Conservation (phyloP, 768 basidiomycete species). For the Phanerochaete sordida region DNA sequence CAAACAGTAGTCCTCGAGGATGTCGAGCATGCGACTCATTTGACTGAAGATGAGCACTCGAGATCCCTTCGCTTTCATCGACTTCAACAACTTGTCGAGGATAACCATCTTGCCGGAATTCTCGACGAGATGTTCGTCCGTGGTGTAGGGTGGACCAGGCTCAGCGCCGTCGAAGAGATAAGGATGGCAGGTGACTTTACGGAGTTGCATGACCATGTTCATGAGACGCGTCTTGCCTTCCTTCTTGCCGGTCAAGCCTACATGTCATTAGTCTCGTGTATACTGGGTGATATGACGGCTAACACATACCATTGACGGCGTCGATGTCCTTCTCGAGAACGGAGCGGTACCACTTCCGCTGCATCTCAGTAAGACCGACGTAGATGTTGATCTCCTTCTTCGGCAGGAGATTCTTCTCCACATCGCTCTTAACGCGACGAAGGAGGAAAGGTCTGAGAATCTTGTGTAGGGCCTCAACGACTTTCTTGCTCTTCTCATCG, state of each 20-base stretch:
- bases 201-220: slow-evolving; percentile 99
- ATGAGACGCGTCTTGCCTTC: slow-evolving; percentile 96
- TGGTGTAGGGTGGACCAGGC: slow-evolving; percentile 97
- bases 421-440: slow-evolving; percentile 91
- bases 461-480: slow-evolving; percentile 96
- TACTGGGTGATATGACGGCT: not conserved
- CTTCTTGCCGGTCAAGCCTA: slow-evolving; percentile 92
- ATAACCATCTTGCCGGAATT: slow-evolving; percentile 98
- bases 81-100: slow-evolving; percentile 85
- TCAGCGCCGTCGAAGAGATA: slow-evolving; percentile 97
- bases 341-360: slow-evolving; percentile 95
- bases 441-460: slow-evolving; percentile 94
- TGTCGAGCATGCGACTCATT: slow-evolving; percentile 99
- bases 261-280: not conserved
- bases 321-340: slow-evolving; percentile 98
- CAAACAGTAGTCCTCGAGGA: slow-evolving; percentile 94
- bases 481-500: slow-evolving; percentile 84
- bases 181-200: slow-evolving; percentile 87
- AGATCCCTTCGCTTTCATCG: slow-evolving; percentile 91
- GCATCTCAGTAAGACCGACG: slow-evolving; percentile 95
- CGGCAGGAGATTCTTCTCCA: slow-evolving; percentile 92
- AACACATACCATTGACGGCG: slow-evolving; percentile 81
- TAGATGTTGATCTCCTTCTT: slow-evolving; percentile 98
- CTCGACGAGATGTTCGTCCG: slow-evolving; percentile 92
- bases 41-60: slow-evolving; percentile 97